Evolutionary conservation across 2,329 filamentous ascomycete genomes (phyloP).

Genomic region (Acrodontium crateriforme): DNA sequence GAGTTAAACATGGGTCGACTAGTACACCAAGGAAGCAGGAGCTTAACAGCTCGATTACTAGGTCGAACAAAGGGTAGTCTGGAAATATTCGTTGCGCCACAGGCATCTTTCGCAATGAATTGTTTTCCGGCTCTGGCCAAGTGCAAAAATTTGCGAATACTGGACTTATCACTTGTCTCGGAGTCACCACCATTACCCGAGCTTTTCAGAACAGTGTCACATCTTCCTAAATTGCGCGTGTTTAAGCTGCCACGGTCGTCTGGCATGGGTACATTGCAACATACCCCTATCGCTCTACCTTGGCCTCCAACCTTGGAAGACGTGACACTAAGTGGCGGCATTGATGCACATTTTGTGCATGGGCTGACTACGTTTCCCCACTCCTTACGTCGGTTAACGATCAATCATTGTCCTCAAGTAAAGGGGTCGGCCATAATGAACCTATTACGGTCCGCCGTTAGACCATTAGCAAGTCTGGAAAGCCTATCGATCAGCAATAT

Average conservation of each 20-base stretch:
- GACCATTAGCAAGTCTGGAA: constrained; percentile 19
- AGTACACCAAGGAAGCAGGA: constrained; percentile 46
- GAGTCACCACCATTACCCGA: constrained; percentile 35
- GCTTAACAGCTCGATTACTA: constrained; percentile 42
- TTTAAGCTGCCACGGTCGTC: constrained; percentile 27
- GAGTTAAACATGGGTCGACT: constrained; percentile 40
- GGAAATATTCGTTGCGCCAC: constrained; percentile 43
- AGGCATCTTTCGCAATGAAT: constrained; percentile 43
- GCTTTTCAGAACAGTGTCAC: constrained; percentile 37
- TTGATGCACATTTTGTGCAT: constrained; percentile 29
- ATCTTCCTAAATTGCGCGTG: constrained; percentile 29
- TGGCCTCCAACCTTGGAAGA: constrained; percentile 33
- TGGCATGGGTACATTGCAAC: constrained; percentile 11
- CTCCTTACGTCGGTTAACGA: constrained; percentile 23
- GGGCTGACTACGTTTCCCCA: constrained; percentile 20
- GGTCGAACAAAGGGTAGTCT: constrained; percentile 39
- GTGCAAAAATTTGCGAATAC: constrained; percentile 33
- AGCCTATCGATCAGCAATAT: constrained; percentile 27
- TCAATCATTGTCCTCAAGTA: constrained; percentile 31
- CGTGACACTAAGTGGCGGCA: constrained; percentile 30
- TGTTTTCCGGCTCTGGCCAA: constrained; percentile 44
- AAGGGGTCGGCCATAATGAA: constrained; percentile 22
- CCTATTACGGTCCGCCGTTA: constrained; percentile 23
- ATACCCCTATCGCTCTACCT: constrained; percentile 1
- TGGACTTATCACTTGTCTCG: constrained; percentile 41